Percentiles rank a stretch among this genome's conserved stretches.
Evolutionary conservation across 2,329 filamentous ascomycete genomes (phyloP).

Genomic region (Penicillium sp.): DNA sequence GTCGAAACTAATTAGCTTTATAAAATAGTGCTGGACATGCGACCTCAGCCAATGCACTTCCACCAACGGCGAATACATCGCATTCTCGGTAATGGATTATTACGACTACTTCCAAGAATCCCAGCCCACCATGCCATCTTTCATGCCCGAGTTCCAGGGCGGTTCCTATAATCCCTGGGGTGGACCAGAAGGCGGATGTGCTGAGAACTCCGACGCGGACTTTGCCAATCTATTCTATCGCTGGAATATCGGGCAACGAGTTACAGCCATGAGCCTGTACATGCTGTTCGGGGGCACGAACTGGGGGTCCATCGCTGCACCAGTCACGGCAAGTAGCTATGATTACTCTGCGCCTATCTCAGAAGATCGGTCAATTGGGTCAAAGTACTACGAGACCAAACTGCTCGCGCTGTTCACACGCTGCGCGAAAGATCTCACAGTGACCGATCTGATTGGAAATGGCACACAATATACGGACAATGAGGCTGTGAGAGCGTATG

Average conservation of each 20-base stretch:
- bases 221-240: constrained; percentile 69
- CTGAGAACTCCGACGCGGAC: constrained; percentile 58
- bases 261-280: constrained; percentile 65
- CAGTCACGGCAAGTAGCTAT: constrained; percentile 64
- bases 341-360: constrained; percentile 67
- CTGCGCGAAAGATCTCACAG: constrained; percentile 60
- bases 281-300: constrained; percentile 70
- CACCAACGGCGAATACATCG: constrained; percentile 62
- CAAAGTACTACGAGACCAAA: constrained; percentile 68
- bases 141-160: constrained; percentile 65
- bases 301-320: constrained; percentile 63
- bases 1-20: constrained; percentile 45
- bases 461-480: constrained; percentile 59
- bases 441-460: constrained; percentile 56
- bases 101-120: constrained; percentile 53
- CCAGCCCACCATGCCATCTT: constrained; percentile 51
- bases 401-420: constrained; percentile 64
- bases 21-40: constrained; percentile 65
- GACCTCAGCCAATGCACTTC: constrained; percentile 64
- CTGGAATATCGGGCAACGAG: constrained; percentile 63
- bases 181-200: constrained; percentile 61
- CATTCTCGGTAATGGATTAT: constrained; percentile 57
- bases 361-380: constrained; percentile 61
- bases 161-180: constrained; percentile 67
- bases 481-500: constrained; percentile 55